These are phyloP conservation scores for Plantago coronopus DNA, from an alignment of 305 asterid genomes.

Conservation along the genomic window DNA sequence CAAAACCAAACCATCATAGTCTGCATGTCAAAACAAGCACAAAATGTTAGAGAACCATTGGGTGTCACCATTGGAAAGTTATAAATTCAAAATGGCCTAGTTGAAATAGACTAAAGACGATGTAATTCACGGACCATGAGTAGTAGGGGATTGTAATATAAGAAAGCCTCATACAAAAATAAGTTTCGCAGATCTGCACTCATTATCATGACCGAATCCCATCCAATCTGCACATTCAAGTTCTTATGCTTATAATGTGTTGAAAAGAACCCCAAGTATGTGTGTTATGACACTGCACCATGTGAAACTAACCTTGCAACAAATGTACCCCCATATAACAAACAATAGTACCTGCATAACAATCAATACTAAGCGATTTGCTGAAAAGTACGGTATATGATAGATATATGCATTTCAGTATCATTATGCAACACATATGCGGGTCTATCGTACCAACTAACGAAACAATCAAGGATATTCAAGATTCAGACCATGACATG, in stretches of 20 bases:
- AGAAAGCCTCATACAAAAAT: constrained; percentile 92
- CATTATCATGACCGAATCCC: constrained; percentile 99
- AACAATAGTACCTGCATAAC: constrained; percentile 86
- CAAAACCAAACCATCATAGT: constrained; percentile 94
- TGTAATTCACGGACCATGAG: constrained; percentile 73
- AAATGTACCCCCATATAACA: constrained; percentile 74
- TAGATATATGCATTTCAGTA: background rate
- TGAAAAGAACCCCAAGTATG: too few relatives aligned
- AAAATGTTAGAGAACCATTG: constrained; percentile 15
- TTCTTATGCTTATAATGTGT: constrained; percentile 10
- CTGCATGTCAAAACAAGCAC: constrained; percentile 46
- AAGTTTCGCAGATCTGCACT: constrained; percentile 83
- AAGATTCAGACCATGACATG: background rate
- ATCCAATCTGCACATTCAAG: constrained; percentile 65
- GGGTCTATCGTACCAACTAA: constrained; percentile 5
- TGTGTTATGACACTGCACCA: too few relatives aligned
- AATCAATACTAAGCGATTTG: too few relatives aligned
- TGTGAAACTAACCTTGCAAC: constrained; percentile 82
- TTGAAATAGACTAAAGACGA: constrained; percentile 15
- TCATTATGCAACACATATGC: background rate
- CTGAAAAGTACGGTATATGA: too few relatives aligned
- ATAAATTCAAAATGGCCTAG: too few relatives aligned
- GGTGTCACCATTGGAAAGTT: too few relatives aligned
- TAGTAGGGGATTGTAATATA: constrained; percentile 95
- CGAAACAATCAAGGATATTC: constrained; percentile 9